Conservation (phyloP, 2,329 filamentous ascomycete genomes). For the Aspergillus terreus region DNA sequence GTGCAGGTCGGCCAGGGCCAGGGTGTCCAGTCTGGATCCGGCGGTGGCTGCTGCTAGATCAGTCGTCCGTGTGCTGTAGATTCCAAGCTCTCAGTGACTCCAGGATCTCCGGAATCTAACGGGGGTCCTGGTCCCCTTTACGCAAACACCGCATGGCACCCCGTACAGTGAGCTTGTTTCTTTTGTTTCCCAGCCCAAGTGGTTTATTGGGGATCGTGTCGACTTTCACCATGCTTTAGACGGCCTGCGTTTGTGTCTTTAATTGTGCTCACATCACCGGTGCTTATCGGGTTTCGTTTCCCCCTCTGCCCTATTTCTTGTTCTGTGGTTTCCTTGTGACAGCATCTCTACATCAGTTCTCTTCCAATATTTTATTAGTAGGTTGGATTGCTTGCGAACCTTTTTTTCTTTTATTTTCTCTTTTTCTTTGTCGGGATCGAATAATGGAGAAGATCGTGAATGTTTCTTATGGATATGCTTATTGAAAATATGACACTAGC, state of each 20-base stretch:
- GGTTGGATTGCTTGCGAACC: slow-evolving; percentile 30
- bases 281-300: slow-evolving; percentile 16
- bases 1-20: slow-evolving; percentile 94
- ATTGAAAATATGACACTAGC: slow-evolving; percentile 6
- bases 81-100: neutral
- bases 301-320: slow-evolving; percentile 11
- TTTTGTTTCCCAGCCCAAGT: slow-evolving; percentile 9
- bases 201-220: slow-evolving; percentile 15
- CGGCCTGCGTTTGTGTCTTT: slow-evolving; percentile 28
- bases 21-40: slow-evolving; percentile 83
- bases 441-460: slow-evolving; percentile 35
- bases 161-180: slow-evolving; percentile 3
- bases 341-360: slow-evolving; percentile 16
- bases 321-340: slow-evolving; percentile 13
- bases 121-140: neutral
- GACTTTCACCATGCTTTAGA: slow-evolving; percentile 30
- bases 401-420: slow-evolving; percentile 9
- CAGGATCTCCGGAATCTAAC: neutral
- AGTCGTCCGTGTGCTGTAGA: slow-evolving; percentile 9
- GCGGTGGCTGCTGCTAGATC: slow-evolving; percentile 83
- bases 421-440: slow-evolving; percentile 27
- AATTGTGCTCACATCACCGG: slow-evolving; percentile 25
- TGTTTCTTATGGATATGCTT: slow-evolving; percentile 12
- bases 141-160: slow-evolving; percentile 5
- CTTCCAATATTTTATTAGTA: slow-evolving; percentile 21